Conservation (phyloP, 1,284 basidiomycete species). For the Moniliella sp. region DNA sequence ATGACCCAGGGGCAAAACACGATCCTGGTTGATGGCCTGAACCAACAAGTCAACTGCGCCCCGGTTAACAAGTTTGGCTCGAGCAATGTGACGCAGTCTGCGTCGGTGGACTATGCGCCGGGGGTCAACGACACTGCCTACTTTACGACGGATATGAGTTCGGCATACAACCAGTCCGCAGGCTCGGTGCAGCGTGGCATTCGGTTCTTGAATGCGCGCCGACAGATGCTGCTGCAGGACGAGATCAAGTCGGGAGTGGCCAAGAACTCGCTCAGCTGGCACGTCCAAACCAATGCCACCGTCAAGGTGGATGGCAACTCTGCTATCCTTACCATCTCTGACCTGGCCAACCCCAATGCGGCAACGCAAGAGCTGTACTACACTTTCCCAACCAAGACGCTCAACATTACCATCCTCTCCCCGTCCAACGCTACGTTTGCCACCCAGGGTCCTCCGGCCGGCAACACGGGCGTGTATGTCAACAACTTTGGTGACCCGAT, state of each 20-base stretch:
- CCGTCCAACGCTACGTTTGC: slow-evolving; percentile 2
- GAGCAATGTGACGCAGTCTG: slow-evolving; percentile 52
- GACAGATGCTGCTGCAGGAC: slow-evolving; percentile 52
- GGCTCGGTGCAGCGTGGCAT: slow-evolving; percentile 54
- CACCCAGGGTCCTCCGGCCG: neutral
- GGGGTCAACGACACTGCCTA: slow-evolving; percentile 55
- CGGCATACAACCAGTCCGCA: slow-evolving; percentile 42
- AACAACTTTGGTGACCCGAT: slow-evolving; percentile 52
- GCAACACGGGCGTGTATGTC: slow-evolving; percentile 6
- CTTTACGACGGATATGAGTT: slow-evolving; percentile 59
- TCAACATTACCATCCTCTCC: slow-evolving; percentile 42
- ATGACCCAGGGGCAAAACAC: slow-evolving; percentile 93
- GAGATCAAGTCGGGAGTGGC: slow-evolving; percentile 25
- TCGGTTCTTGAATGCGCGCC: slow-evolving; percentile 61
- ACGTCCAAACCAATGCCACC: slow-evolving; percentile 79
- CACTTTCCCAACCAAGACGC: slow-evolving; percentile 19
- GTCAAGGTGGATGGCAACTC: slow-evolving; percentile 36
- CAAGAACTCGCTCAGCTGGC: slow-evolving; percentile 50
- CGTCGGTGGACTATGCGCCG: slow-evolving; percentile 43
- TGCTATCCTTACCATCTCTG: slow-evolving; percentile 47
- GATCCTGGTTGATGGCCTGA: slow-evolving; percentile 52
- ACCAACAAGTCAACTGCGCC: slow-evolving; percentile 54
- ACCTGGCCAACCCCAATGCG: slow-evolving; percentile 40
- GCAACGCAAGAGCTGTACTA: too few relatives aligned
- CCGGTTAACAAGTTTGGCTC: slow-evolving; percentile 45